These are phyloP conservation scores for Phaeosphaeria sp. DNA, from an alignment of 2,329 filamentous ascomycete species.

Conservation along the genomic window DNA sequence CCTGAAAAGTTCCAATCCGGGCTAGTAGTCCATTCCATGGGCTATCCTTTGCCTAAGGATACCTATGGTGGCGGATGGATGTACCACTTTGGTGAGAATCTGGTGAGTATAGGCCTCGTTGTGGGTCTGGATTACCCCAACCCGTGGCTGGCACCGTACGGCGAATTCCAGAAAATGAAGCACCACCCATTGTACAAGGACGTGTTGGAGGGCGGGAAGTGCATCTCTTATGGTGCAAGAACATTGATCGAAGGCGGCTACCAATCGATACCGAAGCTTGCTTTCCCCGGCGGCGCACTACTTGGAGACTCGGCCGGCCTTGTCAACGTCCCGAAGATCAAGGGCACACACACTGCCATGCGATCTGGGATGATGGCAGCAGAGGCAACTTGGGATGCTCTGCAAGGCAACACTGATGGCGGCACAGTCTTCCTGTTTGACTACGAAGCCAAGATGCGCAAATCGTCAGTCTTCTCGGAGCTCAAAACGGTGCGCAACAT, in stretches of 20 bases:
- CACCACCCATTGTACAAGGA: constrained; percentile 89
- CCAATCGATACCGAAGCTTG: constrained; percentile 95
- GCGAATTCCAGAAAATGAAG: constrained; percentile 98
- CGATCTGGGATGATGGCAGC: constrained; percentile 96
- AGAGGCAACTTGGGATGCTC: constrained; percentile 83
- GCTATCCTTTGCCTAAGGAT: constrained; percentile 85
- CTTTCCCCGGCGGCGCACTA: constrained; percentile 92
- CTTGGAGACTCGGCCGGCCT: constrained; percentile 97
- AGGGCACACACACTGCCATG: constrained; percentile 98
- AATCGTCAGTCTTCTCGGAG: constrained; percentile 91
- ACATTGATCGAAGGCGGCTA: constrained; percentile 94
- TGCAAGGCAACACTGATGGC: constrained; percentile 61
- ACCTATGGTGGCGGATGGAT: constrained; percentile 99
- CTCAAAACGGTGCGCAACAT: constrained; percentile 96
- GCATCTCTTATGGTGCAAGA: constrained; percentile 93
- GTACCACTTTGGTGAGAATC: constrained; percentile 98
- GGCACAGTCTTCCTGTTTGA: constrained; percentile 89
- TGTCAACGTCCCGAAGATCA: constrained; percentile 97
- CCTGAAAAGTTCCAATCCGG: constrained; percentile 92
- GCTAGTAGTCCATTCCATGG: constrained; percentile 86
- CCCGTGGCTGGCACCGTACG: constrained; percentile 93
- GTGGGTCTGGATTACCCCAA: constrained; percentile 95
- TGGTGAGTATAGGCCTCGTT: constrained; percentile 90
- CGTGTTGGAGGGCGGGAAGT: constrained; percentile 94
- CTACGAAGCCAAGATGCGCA: constrained; percentile 88